Evolutionary conservation across 1,139 yeast genomes (phyloP).

Genomic region (Nakaseomyces nivariensis): DNA sequence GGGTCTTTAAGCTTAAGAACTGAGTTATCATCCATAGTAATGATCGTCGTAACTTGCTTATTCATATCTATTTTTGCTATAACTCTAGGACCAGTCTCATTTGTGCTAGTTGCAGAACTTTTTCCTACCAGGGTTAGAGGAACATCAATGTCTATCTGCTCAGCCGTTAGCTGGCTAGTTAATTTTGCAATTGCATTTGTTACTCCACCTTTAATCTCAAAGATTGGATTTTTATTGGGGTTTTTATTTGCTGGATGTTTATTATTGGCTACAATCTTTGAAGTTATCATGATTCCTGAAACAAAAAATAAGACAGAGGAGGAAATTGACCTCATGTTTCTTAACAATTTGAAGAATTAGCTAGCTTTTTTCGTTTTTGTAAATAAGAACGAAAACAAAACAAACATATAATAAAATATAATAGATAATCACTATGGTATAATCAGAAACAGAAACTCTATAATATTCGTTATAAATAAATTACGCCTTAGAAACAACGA

Average conservation of each 20-base stretch:
- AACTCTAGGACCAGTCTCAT: constrained; percentile 81
- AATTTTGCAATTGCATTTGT: constrained; percentile 66
- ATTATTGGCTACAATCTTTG: constrained; percentile 46
- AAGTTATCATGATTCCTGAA: constrained; percentile 54
- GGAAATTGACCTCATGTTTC: constrained; percentile 39
- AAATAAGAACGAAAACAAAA: neutral
- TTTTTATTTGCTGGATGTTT: constrained; percentile 63
- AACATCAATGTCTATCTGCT: constrained; percentile 66
- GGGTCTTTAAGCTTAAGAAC: constrained; percentile 41
- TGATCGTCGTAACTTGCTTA: constrained; percentile 67
- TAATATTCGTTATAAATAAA: no score
- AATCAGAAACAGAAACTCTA: no score
- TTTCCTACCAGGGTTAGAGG: constrained; percentile 70
- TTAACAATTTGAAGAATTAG: neutral
- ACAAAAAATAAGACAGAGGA: constrained; percentile 63
- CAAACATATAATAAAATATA: neutral
- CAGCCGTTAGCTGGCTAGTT: constrained; percentile 65
- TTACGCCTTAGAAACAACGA: neutral
- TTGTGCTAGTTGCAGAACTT: constrained; percentile 63
- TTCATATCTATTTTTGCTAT: constrained; percentile 71
- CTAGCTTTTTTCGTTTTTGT: no score
- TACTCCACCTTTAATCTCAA: constrained; percentile 53
- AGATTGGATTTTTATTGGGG: constrained; percentile 51
- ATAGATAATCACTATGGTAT: neutral
- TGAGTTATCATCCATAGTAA: constrained; percentile 49